Evolutionary conservation across 352 stramenopile genomes (phyloP), one percentile per base, ranked within the genome.

Genomic region (Discostella stelligera): DNA sequence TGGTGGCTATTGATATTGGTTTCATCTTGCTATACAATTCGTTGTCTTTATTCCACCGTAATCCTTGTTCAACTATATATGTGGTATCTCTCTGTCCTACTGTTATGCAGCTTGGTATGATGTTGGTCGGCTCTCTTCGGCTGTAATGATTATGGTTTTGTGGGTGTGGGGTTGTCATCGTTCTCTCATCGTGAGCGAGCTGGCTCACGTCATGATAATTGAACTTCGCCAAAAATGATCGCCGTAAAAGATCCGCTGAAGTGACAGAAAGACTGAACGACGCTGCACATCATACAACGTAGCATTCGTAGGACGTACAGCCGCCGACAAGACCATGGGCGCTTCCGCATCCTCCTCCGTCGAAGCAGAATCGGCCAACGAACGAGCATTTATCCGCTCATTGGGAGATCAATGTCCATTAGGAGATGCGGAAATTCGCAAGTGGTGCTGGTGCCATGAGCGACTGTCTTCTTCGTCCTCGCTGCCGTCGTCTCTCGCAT

Each of bases 321-420:
- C 27, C 27, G 27, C 27, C 27, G 37, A 44, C 37, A 41, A 14
- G 23, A n/a, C 52, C 52, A 79, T 79, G 71, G 71, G 71, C 11
- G 53, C 52, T 10, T 66, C 70, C 11, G 53, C 52, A 16, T 66
- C 70, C 62, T 69, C 71, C 20, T 56, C 54, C n/a, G 62, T 27
- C 13, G 55, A 67, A 25, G 13, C 55, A 20, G 10, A 68, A 50
- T 41, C 49, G 1, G 48, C 54, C 52, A 71, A 71, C 60, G 74
- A 82, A 53, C 54, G 52, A 61, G 64, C 62, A 48, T 77, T 67
- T 46, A 54, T 83, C 52, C 71, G 61, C n/a, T 68, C 59, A 49
- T 37, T 92, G 9, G 87, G 84, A 14, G 69, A 89, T 77, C 74
- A 79, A 62, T 83, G 86, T 75, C 87, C 87, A 23, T 86, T 91